A percentile compares a stretch with the other conserved stretches of the same genome.
These are phyloP conservation scores for Penicillium nordicum DNA, from an alignment of 2,329 filamentous ascomycete genomes.

Conservation along the genomic window DNA sequence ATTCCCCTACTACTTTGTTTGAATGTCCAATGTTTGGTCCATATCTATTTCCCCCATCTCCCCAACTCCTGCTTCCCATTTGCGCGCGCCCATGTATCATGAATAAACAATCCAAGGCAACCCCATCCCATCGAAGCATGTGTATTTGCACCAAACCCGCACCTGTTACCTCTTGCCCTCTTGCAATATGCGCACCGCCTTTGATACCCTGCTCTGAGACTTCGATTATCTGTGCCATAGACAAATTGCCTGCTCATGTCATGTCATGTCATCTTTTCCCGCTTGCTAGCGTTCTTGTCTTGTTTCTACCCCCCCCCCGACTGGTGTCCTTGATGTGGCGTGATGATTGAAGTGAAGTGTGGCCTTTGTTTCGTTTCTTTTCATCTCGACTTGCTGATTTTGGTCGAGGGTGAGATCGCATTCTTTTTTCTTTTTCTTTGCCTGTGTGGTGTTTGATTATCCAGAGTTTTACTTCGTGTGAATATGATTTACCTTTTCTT, in stretches of 20 bases:
- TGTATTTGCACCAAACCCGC: not conserved
- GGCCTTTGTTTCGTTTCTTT: not conserved
- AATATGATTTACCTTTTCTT: constrained; percentile 18
- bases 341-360: constrained; percentile 1
- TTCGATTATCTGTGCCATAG: constrained; percentile 21
- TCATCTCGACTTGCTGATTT: not conserved
- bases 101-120: constrained; percentile 10
- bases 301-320: not conserved
- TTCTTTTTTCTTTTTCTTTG: not conserved
- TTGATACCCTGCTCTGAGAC: constrained; percentile 6
- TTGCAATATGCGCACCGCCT: not conserved
- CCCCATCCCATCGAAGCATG: not conserved
- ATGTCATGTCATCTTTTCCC: constrained; percentile 13
- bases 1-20: constrained; percentile 1
- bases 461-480: constrained; percentile 19
- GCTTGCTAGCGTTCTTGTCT: constrained; percentile 11
- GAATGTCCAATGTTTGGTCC: not conserved
- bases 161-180: not conserved
- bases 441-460: constrained; percentile 15
- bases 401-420: not conserved
- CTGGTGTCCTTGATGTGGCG: not conserved
- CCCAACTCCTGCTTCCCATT: constrained; percentile 1
- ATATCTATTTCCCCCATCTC: not conserved
- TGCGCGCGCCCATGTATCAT: constrained; percentile 12
- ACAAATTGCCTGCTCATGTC: constrained; percentile 18